Percentiles rank a stretch among this genome's conserved stretches.
phyloP scores from a whole-genome alignment of 116 monocot species.

The Dioscorea cayenensis region DNA sequence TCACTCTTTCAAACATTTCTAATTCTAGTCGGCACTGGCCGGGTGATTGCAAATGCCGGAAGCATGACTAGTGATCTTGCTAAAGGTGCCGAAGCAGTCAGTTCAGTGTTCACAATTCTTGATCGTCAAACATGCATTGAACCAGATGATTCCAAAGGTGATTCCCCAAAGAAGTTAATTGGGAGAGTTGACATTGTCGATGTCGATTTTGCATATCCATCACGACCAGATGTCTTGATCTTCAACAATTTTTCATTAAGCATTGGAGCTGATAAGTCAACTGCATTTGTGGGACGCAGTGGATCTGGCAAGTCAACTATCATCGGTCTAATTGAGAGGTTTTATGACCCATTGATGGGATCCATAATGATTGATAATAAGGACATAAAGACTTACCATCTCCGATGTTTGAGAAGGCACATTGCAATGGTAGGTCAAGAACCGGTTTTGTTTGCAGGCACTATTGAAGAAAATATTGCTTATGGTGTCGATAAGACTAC shows the following conservation, averaged over 20 bases:
- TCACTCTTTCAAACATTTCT: not conserved
- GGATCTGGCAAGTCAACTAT: not conserved
- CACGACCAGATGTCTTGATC: not conserved
- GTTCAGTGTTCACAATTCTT: not conserved
- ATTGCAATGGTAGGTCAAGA: constrained; percentile 22
- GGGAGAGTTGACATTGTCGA: not conserved
- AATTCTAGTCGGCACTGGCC: not conserved
- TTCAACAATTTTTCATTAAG: not conserved
- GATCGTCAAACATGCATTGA: not conserved
- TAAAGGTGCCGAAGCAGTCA: not conserved
- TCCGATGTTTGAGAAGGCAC: not conserved
- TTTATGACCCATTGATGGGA: constrained; percentile 9
- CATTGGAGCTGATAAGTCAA: not conserved
- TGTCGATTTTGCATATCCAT: not conserved
- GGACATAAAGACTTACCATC: constrained; percentile 10
- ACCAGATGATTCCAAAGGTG: not conserved
- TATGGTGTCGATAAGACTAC: not conserved
- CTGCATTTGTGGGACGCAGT: not conserved
- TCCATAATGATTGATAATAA: constrained; percentile 8
- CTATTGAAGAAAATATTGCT: constrained; percentile 12
- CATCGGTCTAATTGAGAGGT: constrained; percentile 5
- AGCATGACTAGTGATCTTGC: constrained; percentile 1
- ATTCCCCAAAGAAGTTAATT: not conserved
- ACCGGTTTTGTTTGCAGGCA: constrained; percentile 7
- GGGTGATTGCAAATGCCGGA: not conserved